A percentile compares a stretch with the other conserved stretches of the same genome.
phyloP scores from a whole-genome alignment of 345 rosid genomes.

The Gossypium rotundifolium region DNA sequence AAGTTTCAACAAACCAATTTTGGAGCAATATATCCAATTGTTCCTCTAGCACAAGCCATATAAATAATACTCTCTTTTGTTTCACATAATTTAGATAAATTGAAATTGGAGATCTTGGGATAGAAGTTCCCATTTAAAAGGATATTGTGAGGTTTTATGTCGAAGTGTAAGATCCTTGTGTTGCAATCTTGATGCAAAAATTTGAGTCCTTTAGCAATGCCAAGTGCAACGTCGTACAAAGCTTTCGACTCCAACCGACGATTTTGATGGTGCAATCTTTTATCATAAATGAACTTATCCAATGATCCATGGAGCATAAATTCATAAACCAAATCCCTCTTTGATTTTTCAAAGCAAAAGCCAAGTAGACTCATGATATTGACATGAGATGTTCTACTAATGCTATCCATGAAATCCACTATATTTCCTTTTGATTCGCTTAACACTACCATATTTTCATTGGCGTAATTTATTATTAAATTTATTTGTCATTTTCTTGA shows the following conservation, averaged over 20 bases:
- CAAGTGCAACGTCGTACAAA: not conserved
- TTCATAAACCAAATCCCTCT: not conserved
- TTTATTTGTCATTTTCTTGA: not conserved
- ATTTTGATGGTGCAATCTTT: not conserved
- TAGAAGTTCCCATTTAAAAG: conserved; percentile 27
- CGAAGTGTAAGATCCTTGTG: too few species aligned
- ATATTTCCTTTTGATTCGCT: not conserved
- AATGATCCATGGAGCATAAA: not conserved
- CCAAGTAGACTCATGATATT: not conserved
- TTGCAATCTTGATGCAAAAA: conserved; percentile 26
- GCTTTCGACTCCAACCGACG: not conserved
- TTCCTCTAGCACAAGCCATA: not conserved
- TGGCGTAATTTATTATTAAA: not conserved
- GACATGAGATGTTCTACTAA: not conserved
- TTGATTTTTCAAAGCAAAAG: not conserved
- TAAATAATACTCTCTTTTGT: conserved; percentile 26
- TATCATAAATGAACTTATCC: not conserved
- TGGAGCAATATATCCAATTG: not conserved
- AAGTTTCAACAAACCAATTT: too few species aligned
- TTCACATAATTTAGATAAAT: conserved; percentile 38
- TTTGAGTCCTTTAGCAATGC: conserved; percentile 43
- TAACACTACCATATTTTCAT: not conserved
- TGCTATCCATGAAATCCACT: not conserved
- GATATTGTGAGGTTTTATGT: conserved; percentile 1
- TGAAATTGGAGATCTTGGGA: conserved; percentile 45